These are phyloP conservation scores for Diaporthe capsici DNA, from an alignment of 2,329 filamentous ascomycete species.

Conservation along the genomic window DNA sequence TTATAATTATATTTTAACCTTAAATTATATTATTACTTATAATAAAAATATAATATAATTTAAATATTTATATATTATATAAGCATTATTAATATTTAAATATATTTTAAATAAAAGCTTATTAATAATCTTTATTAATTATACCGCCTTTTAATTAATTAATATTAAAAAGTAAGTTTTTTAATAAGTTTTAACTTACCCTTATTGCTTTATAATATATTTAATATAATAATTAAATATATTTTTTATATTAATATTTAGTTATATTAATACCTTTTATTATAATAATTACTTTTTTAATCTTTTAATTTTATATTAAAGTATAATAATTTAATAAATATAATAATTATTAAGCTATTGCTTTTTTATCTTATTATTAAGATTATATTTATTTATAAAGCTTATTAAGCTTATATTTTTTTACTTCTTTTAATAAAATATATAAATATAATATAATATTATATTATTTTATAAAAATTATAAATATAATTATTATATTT, in stretches of 20 bases:
- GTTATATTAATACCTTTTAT: not conserved
- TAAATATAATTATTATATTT: not conserved
- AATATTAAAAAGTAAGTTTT: not conserved
- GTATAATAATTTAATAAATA: not conserved
- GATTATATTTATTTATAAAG: not conserved
- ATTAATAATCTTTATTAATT: not conserved
- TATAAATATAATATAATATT: not conserved
- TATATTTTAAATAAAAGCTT: not conserved
- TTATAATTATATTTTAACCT: not conserved
- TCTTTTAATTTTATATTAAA: not conserved
- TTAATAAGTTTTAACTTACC: not conserved
- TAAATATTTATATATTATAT: not conserved
- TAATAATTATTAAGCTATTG: not conserved
- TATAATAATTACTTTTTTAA: slow-evolving; percentile 4
- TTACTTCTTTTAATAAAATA: not conserved
- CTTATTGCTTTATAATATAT: not conserved
- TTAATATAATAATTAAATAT: not conserved
- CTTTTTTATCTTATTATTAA: not conserved
- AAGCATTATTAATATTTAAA: not conserved
- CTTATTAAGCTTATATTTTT: not conserved
- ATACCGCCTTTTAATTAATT: not conserved
- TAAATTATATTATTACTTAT: not conserved
- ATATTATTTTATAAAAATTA: not conserved
- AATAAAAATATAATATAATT: not conserved
- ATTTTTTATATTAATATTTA: not conserved